Conservation (phyloP, 2,329 filamentous ascomycete species). For the Zymoseptoria ardabiliae region DNA sequence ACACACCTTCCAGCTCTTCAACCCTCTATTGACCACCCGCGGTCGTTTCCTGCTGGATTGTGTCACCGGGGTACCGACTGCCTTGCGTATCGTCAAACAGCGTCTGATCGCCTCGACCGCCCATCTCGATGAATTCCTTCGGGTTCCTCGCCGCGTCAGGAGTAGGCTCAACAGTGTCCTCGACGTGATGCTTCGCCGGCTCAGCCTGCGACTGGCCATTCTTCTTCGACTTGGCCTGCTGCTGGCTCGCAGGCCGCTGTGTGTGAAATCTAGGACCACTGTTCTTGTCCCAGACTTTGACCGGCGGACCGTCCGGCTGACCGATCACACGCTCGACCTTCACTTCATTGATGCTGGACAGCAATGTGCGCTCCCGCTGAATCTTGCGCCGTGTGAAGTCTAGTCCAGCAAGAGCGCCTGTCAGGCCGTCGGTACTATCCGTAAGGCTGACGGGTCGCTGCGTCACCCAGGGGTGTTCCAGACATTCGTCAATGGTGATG, state of each 20-base stretch:
- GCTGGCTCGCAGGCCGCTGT: slow-evolving; percentile 13
- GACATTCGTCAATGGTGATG: slow-evolving; percentile 82
- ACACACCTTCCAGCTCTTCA: not conserved
- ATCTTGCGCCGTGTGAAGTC: slow-evolving; percentile 79
- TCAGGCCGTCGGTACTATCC: slow-evolving; percentile 88
- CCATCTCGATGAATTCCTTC: slow-evolving; percentile 74
- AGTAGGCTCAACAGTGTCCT: slow-evolving; percentile 50
- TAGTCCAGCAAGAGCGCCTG: slow-evolving; percentile 73
- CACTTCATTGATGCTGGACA: slow-evolving; percentile 75
- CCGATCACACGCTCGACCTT: slow-evolving; percentile 53
- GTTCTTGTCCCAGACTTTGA: slow-evolving; percentile 74
- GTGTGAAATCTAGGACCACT: slow-evolving; percentile 36
- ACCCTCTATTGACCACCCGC: not conserved
- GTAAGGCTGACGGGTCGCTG: slow-evolving; percentile 35
- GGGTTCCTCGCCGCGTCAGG: slow-evolving; percentile 62
- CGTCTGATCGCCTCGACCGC: slow-evolving; percentile 75
- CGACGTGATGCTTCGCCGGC: slow-evolving; percentile 34
- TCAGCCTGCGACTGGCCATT: slow-evolving; percentile 28
- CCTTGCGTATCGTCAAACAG: slow-evolving; percentile 54
- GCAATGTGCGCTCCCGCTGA: slow-evolving; percentile 72
- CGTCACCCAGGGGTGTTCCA: slow-evolving; percentile 85
- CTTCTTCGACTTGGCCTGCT: slow-evolving; percentile 23
- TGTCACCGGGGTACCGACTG: slow-evolving; percentile 26
- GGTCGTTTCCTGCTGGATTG: slow-evolving; percentile 11
- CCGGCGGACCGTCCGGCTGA: slow-evolving; percentile 48